Conservation (phyloP, 2,329 filamentous ascomycete genomes). For the Ophiostoma perfectum region DNA sequence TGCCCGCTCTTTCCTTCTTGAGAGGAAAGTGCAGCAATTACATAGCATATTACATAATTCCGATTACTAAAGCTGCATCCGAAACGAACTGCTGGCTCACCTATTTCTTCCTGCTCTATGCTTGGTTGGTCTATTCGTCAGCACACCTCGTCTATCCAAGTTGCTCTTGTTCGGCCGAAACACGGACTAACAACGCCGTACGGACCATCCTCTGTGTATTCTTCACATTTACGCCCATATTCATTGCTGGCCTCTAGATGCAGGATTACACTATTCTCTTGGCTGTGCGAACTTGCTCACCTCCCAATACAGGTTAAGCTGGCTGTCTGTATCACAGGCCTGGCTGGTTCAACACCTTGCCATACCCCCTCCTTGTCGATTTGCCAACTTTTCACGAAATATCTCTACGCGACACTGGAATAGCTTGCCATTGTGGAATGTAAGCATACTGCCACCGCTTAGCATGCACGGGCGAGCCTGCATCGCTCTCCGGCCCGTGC, state of each 20-base stretch:
- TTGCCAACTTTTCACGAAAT: background rate
- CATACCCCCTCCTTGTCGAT: background rate
- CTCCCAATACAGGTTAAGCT: background rate
- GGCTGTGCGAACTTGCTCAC: background rate
- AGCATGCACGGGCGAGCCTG: background rate
- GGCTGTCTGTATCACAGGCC: background rate
- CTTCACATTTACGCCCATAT: background rate
- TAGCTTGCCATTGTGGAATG: background rate
- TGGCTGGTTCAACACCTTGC: background rate
- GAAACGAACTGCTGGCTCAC: too few species aligned
- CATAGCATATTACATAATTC: background rate
- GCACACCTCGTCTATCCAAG: background rate
- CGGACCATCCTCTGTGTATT: background rate
- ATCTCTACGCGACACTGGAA: background rate
- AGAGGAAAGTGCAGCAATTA: background rate
- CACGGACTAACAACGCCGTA: background rate
- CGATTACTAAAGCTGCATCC: background rate
- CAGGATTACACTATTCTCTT: too few species aligned
- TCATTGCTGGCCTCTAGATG: too few species aligned
- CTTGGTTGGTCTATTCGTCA: background rate
- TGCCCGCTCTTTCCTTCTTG: background rate
- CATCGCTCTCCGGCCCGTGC: background rate
- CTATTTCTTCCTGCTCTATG: background rate
- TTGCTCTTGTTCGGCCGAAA: background rate
- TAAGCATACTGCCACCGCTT: background rate